Evolutionary conservation across 768 basidiomycete species (phyloP), one percentile per base, ranked within the genome.

Genomic region (Cytidiella melzeri): DNA sequence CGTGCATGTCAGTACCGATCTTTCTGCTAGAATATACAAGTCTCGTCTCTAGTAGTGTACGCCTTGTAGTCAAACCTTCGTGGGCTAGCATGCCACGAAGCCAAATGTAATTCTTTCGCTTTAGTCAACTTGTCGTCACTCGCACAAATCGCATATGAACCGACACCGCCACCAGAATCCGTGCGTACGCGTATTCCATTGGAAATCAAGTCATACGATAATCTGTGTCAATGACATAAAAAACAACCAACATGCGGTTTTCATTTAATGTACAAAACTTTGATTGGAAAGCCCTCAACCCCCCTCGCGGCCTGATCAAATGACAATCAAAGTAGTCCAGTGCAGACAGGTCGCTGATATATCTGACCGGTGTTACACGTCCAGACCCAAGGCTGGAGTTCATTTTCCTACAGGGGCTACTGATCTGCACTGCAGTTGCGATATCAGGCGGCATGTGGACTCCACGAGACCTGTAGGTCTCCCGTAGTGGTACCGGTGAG

Each of bases 181-280:
- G 23, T 7, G 40, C 19, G 7, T 18, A 41, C 23, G 40, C 9
- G 40, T 7, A 9, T 41, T 18, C 40, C 23, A 18, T 11, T 19
- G 23, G 23, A 41, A 18, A 7, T 41, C 40, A 18, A 41, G 15
- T 34, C 30, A 34, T 34, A 34, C 30, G 30, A 34, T 34, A 34
- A 37, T 11, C 11, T 18, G 9, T 41, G n/a, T 11, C 40, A 18
- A 41, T 34, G 30, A 34, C 30, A 34, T 34, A 34, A 34, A 34
- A 38, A 36, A 11, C 28, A 21, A 38, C 39, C 46, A 48, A 20
- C 47, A 48, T 23, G 47, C 26, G 47, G 47, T 41, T 48, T 40
- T 48, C 47, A 48, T 48, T 5, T 21, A 19, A 41, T 38, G 38
- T 19, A 6, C 11, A 42, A 41, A n/a, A n/a, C 3, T 27, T 20